phyloP scores from a whole-genome alignment of 139 green algal species.

The Auxenochlorella pyrenoidosa region DNA sequence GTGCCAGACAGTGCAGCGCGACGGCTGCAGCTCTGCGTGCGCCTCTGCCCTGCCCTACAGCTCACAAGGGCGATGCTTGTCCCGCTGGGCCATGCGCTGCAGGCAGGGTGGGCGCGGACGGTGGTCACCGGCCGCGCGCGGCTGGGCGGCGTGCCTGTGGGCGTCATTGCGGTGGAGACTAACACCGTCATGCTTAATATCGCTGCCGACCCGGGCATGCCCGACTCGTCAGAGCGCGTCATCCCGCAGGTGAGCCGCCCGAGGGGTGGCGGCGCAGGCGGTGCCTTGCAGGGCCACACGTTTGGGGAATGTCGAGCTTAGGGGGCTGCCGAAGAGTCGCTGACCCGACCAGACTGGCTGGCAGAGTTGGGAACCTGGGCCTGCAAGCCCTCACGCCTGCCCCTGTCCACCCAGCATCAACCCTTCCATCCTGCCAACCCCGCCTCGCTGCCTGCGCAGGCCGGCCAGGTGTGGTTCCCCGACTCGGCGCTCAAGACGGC shows the following conservation, averaged over 20 bases:
- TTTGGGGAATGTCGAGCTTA: too few species aligned
- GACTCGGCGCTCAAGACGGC: constrained; percentile 97
- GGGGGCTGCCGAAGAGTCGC: too few species aligned
- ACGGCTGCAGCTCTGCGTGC: neutral
- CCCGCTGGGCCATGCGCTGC: neutral
- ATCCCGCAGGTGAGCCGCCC: constrained; percentile 72
- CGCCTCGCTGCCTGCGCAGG: constrained; percentile 32
- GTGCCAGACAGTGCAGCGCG: too few species aligned
- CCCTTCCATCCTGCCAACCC: too few species aligned
- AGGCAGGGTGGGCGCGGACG: constrained; percentile 90
- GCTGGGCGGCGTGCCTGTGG: constrained; percentile 91
- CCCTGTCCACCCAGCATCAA: too few species aligned
- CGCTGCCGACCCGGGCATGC: constrained; percentile 89
- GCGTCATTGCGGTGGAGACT: constrained; percentile 96
- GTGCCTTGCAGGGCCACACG: too few species aligned
- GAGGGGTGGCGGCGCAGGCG: too few species aligned
- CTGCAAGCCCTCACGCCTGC: too few species aligned
- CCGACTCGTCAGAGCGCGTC: constrained; percentile 61
- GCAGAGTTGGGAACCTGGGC: too few species aligned
- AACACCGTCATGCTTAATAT: constrained; percentile 81
- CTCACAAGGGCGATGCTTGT: neutral
- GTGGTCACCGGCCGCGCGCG: constrained; percentile 94
- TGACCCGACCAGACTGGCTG: too few species aligned
- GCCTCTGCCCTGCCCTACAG: neutral
- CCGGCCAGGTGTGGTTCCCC: constrained; percentile 97